Evolutionary conservation across 1,284 basidiomycete genomes (phyloP).

Genomic region (Ganoderma resinaceum): DNA sequence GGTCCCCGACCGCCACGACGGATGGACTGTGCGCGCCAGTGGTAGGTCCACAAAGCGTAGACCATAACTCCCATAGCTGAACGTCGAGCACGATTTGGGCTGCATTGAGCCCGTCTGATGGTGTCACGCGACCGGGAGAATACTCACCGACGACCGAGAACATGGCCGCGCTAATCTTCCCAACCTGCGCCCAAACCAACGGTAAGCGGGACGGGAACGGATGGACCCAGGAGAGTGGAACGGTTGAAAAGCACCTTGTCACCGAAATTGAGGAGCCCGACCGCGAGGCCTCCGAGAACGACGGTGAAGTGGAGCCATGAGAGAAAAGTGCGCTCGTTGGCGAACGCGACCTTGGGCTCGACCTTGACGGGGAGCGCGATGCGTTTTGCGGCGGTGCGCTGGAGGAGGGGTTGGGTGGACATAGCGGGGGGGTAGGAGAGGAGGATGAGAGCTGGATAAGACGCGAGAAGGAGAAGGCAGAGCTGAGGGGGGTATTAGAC

Average conservation of each 20-base stretch:
- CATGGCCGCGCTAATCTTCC: conserved; percentile 92
- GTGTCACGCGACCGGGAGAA: conserved; percentile 21
- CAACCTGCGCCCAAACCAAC: conserved; percentile 59
- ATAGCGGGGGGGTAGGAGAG: conserved; percentile 53
- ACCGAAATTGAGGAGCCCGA: conserved; percentile 97
- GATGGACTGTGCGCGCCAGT: conserved; percentile 96
- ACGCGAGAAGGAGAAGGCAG: conserved; percentile 19
- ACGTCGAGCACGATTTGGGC: neutral
- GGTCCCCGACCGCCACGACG: conserved; percentile 91
- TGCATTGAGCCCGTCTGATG: neutral
- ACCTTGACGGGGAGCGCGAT: conserved; percentile 95
- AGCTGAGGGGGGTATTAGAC: conserved; percentile 19
- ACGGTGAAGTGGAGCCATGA: conserved; percentile 98
- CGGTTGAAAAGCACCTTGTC: conserved; percentile 71
- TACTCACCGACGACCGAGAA: conserved; percentile 89
- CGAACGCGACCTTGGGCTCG: conserved; percentile 95
- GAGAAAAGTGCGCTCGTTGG: conserved; percentile 94
- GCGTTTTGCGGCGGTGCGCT: conserved; percentile 93
- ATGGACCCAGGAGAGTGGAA: conserved; percentile 9
- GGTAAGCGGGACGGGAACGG: neutral
- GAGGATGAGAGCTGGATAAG: conserved; percentile 17
- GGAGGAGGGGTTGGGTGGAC: conserved; percentile 98
- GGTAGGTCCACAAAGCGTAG: conserved; percentile 94
- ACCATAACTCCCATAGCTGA: conserved; percentile 96
- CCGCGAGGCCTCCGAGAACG: conserved; percentile 91